Evolutionary conservation across 108 stramenopile species (phyloP), one percentile per base, ranked within the genome.

Genomic region (Chaetoceros tenuissimus): DNA sequence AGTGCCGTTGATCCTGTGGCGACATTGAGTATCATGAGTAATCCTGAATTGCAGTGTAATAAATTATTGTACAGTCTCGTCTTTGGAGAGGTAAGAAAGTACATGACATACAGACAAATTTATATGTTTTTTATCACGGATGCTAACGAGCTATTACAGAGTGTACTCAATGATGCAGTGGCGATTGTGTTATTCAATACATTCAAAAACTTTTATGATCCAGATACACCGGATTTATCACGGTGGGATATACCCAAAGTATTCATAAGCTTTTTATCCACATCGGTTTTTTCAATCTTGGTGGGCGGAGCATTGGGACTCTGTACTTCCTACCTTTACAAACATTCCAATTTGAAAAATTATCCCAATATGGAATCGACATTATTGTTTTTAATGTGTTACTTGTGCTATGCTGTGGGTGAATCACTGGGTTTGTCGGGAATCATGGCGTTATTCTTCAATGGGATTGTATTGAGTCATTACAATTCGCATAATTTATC

Each of bases 111-210:
- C n/a, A n/a, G n/a, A n/a, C n/a, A n/a, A n/a, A n/a, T n/a, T n/a
- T n/a, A n/a, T 40, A 13, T 40, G 13, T 13, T 40, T 40, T 40
- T 13, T 40, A 40, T 40, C 8, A 40, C 34, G 34, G 34, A n/a
- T 40, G 8, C 34, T 40, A 13, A 10, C 13, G 34, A 10, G 5
- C 34, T 40, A 40, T 40, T 40, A 40, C 5, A 40, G 34, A 76
- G 77, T 47, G 96, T 99, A 16, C 72, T 99, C 26, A 99, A 99
- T 64, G 98, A 99, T 75, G 98, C 98, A 5, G 87, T 99, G 29
- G 95, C 96, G 22, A 96, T 99, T 78, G 95, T 96, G 21, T 63
- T 99, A 16, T 99, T 99, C 76, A 85, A 94, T 46, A 94, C 94
- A 2, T 96, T 98, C 62, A 73, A 78, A 20, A 73, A 77, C 46